Conservation (phyloP, 805 yeast genomes). For the Spathaspora hagerdaliae region DNA sequence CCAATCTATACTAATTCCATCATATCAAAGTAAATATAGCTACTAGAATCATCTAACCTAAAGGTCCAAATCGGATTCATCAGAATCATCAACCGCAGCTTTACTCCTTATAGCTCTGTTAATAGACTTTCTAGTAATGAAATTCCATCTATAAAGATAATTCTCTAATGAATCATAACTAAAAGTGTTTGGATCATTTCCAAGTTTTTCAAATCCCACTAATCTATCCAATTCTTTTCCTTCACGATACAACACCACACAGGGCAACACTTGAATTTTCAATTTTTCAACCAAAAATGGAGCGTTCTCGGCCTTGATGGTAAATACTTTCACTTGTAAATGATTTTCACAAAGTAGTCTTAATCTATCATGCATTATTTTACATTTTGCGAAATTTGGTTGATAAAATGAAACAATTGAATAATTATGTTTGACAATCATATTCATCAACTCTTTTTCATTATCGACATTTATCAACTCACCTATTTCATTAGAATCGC, state of each 20-base stretch:
- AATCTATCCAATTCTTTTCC: conserved; percentile 59
- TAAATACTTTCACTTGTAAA: conserved; percentile 47
- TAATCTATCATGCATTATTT: conserved; percentile 47
- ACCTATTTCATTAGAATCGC: conserved; percentile 37
- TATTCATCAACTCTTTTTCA: conserved; percentile 56
- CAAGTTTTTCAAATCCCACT: conserved; percentile 66
- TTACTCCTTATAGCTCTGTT: conserved; percentile 3
- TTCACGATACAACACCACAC: conserved; percentile 54
- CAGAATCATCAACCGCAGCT: neutral
- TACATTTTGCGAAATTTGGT: conserved; percentile 57
- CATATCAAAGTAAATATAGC: neutral
- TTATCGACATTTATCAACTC: conserved; percentile 24
- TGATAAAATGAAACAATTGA: conserved; percentile 64
- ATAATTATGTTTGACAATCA: conserved; percentile 38
- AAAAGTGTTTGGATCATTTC: conserved; percentile 44
- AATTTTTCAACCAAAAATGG: conserved; percentile 70
- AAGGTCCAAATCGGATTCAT: conserved; percentile 8
- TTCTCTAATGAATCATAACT: conserved; percentile 46
- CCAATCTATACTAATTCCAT: neutral
- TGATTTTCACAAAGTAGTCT: conserved; percentile 53
- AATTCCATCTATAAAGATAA: conserved; percentile 11
- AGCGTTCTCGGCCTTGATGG: conserved; percentile 58
- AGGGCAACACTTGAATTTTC: conserved; percentile 65
- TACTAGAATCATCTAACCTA: neutral
- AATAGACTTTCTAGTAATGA: conserved; percentile 16